These are phyloP conservation scores for Pichia sp. DNA, from an alignment of 1,139 yeast genomes.

Conservation along the genomic window DNA sequence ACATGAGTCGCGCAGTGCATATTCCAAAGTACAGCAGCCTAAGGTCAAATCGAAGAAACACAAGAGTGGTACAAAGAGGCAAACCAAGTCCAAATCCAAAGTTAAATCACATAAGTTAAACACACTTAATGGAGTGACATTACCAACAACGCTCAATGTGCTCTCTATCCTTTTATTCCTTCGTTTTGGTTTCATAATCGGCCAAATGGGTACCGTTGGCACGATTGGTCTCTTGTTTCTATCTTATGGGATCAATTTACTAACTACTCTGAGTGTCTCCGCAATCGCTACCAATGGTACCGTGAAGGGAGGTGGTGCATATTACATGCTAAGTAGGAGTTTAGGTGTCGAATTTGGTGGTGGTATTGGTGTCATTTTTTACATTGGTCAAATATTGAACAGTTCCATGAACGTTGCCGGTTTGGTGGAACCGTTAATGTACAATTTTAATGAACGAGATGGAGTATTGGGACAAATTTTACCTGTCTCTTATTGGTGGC, in stretches of 20 bases:
- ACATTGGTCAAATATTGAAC: constrained; percentile 68
- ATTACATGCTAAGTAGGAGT: constrained; percentile 73
- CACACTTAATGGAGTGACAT: constrained; percentile 71
- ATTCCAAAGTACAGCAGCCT: no score
- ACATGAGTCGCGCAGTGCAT: no score
- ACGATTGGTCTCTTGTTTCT: constrained; percentile 48
- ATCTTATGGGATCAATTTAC: constrained; percentile 58
- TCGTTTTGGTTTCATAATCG: constrained; percentile 71
- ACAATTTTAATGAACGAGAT: constrained; percentile 49
- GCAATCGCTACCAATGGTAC: constrained; percentile 82
- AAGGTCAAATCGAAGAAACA: no score
- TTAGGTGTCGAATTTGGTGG: constrained; percentile 84
- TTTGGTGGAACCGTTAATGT: constrained; percentile 63
- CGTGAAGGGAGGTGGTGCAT: constrained; percentile 80
- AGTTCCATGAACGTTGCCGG: constrained; percentile 78
- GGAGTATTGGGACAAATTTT: constrained; percentile 51
- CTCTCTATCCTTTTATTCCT: constrained; percentile 75
- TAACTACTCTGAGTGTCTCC: constrained; percentile 67
- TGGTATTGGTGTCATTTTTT: constrained; percentile 71
- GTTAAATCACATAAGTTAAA: constrained; percentile 57
- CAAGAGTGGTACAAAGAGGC: no score
- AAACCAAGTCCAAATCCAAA: no score
- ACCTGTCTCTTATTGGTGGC: constrained; percentile 55
- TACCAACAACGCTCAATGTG: constrained; percentile 70
- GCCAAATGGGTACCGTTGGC: constrained; percentile 71